phyloP scores from a whole-genome alignment of 176 grass and related monocot species.

The Microstegium vimineum region DNA sequence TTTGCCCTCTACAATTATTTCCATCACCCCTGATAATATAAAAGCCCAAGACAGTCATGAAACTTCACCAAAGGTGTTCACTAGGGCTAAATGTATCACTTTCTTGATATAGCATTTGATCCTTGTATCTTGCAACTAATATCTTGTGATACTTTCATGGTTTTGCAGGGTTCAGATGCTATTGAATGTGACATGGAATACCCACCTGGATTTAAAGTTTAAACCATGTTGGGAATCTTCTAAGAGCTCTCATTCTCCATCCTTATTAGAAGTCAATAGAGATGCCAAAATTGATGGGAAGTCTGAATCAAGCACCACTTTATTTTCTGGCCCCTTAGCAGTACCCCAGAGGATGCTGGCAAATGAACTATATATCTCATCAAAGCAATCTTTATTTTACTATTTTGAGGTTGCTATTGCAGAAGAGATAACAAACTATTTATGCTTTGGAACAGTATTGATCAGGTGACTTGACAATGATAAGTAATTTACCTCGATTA shows the following conservation, averaged over 20 bases:
- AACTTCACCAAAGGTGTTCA: slow-evolving; percentile 30
- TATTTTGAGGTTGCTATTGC: slow-evolving; percentile 65
- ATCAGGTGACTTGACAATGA: slow-evolving; percentile 39
- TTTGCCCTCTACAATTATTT: slow-evolving; percentile 20
- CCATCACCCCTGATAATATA: slow-evolving; percentile 16
- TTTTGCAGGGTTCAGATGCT: slow-evolving; percentile 41
- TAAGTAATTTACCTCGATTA: slow-evolving; percentile 10
- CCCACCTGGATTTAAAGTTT: slow-evolving; percentile 95
- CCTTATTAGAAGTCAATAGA: slow-evolving; percentile 7
- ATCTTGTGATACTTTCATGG: background rate
- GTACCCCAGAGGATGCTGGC: slow-evolving; percentile 16
- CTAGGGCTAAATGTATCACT: background rate
- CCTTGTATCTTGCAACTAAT: background rate
- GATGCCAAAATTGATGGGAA: slow-evolving; percentile 14
- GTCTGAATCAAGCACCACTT: slow-evolving; percentile 24
- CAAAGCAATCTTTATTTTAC: slow-evolving; percentile 68
- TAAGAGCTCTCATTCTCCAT: slow-evolving; percentile 16
- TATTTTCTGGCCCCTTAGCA: slow-evolving; percentile 25
- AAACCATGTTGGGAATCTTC: slow-evolving; percentile 29
- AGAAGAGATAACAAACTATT: slow-evolving; percentile 60
- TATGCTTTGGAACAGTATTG: slow-evolving; percentile 33
- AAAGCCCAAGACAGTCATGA: slow-evolving; percentile 30
- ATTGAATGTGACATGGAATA: slow-evolving; percentile 44
- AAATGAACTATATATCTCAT: slow-evolving; percentile 67
- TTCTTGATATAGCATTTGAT: too few species aligned